Conservation (phyloP, 371 early-diverging fungal species). For the Mucor racemosus region DNA sequence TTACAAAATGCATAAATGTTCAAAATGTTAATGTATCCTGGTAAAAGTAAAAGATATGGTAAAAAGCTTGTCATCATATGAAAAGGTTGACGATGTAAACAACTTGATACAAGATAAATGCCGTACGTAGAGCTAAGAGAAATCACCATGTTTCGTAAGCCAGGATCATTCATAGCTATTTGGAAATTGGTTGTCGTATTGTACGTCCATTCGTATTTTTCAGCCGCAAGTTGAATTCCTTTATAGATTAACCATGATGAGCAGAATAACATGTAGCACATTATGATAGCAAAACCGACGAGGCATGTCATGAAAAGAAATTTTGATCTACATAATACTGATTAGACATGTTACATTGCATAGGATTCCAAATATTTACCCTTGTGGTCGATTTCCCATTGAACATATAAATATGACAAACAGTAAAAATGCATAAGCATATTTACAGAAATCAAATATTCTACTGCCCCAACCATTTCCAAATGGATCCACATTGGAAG, state of each 20-base stretch:
- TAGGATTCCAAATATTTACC: constrained; percentile 47
- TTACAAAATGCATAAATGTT: constrained; percentile 78
- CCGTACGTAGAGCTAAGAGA: constrained; percentile 69
- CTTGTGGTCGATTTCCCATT: constrained; percentile 88
- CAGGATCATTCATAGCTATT: constrained; percentile 41
- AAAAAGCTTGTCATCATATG: constrained; percentile 73
- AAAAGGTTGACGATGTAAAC: constrained; percentile 68
- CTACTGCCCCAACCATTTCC: constrained; percentile 54
- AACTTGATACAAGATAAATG: constrained; percentile 63
- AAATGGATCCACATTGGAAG: constrained; percentile 52
- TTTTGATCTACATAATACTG: constrained; percentile 32
- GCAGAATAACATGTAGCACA: constrained; percentile 52
- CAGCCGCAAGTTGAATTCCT: constrained; percentile 48
- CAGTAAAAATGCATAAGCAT: constrained; percentile 69
- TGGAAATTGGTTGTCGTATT: constrained; percentile 37
- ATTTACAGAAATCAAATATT: constrained; percentile 56
- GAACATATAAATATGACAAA: constrained; percentile 74
- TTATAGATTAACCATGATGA: constrained; percentile 54
- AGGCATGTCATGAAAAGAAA: constrained; percentile 47
- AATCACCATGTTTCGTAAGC: constrained; percentile 62
- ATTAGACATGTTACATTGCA: not conserved
- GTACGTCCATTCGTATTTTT: constrained; percentile 29
- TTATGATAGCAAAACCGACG: constrained; percentile 43
- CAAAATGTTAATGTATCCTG: constrained; percentile 68
- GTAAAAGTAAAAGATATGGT: constrained; percentile 65